Conservation (phyloP, 805 yeast species). For the Kuraishia molischiana region DNA sequence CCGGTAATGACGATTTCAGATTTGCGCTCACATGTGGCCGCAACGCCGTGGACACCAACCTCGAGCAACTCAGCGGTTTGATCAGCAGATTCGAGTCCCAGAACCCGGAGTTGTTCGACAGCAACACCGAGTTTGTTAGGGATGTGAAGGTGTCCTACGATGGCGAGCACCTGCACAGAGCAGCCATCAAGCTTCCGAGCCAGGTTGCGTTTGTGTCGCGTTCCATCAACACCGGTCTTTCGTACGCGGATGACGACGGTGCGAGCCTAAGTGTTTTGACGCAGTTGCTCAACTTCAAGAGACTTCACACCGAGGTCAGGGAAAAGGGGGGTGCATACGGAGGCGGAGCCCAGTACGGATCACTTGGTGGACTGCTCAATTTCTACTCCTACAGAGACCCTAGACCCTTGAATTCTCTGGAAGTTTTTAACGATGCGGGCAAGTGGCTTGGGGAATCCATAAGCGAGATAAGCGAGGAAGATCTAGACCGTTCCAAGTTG, state of each 20-base stretch:
- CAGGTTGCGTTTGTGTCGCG: slow-evolving; percentile 80
- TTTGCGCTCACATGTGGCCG: slow-evolving; percentile 53
- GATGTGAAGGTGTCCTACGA: background rate
- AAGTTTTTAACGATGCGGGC: slow-evolving; percentile 46
- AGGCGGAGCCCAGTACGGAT: slow-evolving; percentile 83
- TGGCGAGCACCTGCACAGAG: slow-evolving; percentile 14
- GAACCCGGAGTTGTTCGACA: background rate
- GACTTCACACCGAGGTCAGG: slow-evolving; percentile 80
- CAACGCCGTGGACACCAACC: slow-evolving; percentile 25
- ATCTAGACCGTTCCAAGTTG: slow-evolving; percentile 82
- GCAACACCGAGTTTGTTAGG: background rate
- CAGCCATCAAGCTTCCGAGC: slow-evolving; percentile 66
- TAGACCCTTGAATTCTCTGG: slow-evolving; percentile 60
- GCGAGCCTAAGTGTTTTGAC: slow-evolving; percentile 80
- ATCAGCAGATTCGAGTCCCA: slow-evolving; percentile 5
- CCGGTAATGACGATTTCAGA: slow-evolving; percentile 27
- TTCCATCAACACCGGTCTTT: slow-evolving; percentile 48
- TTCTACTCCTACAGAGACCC: slow-evolving; percentile 95
- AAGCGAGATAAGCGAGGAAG: slow-evolving; percentile 30
- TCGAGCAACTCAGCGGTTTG: slow-evolving; percentile 24
- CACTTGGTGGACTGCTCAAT: slow-evolving; percentile 69
- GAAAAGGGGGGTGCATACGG: slow-evolving; percentile 99
- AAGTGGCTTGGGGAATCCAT: slow-evolving; percentile 27
- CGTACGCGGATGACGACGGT: slow-evolving; percentile 63
- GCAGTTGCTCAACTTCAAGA: slow-evolving; percentile 70